Evolutionary conservation across 768 basidiomycete genomes (phyloP).

Genomic region (Suillus subluteus): DNA sequence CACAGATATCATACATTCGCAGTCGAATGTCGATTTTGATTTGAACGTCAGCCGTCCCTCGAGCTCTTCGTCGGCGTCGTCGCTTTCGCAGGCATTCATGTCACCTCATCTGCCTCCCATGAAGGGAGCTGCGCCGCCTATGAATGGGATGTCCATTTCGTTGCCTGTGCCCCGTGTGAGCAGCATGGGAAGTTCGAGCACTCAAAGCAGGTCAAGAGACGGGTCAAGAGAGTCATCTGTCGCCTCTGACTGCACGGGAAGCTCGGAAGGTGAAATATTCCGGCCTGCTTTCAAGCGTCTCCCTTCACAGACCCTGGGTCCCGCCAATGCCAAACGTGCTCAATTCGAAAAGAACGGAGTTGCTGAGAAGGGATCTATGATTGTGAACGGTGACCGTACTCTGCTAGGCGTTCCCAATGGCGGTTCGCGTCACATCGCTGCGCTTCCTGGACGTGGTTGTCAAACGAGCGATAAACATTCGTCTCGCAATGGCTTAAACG

Average conservation of each 20-base stretch:
- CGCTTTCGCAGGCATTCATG: conserved; percentile 45
- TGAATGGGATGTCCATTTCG: conserved; percentile 36
- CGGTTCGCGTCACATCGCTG: conserved; percentile 29
- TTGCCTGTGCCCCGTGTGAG: conserved; percentile 34
- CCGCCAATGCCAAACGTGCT: conserved; percentile 56
- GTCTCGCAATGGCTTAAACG: not conserved
- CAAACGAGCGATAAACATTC: conserved; percentile 14
- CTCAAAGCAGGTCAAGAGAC: conserved; percentile 29
- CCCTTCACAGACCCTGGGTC: conserved; percentile 74
- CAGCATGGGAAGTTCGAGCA: conserved; percentile 16
- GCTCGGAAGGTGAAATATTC: conserved; percentile 34
- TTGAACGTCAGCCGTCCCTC: conserved; percentile 38
- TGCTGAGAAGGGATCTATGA: conserved; percentile 21
- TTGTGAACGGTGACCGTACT: not conserved
- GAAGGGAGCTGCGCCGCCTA: conserved; percentile 25
- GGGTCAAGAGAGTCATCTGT: conserved; percentile 36
- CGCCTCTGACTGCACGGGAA: conserved; percentile 36
- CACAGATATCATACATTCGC: not conserved
- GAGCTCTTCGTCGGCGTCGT: conserved; percentile 41
- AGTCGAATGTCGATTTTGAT: conserved; percentile 21
- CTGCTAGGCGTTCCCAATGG: conserved; percentile 21
- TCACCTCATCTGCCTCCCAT: conserved; percentile 20
- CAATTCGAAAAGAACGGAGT: conserved; percentile 41
- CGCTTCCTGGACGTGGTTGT: conserved; percentile 35
- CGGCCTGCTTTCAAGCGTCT: conserved; percentile 75